Evolutionary conservation across 2,329 filamentous ascomycete species (phyloP), one percentile per base, ranked within the genome.

Genomic region (Lasiodiplodia hormozganensis): DNA sequence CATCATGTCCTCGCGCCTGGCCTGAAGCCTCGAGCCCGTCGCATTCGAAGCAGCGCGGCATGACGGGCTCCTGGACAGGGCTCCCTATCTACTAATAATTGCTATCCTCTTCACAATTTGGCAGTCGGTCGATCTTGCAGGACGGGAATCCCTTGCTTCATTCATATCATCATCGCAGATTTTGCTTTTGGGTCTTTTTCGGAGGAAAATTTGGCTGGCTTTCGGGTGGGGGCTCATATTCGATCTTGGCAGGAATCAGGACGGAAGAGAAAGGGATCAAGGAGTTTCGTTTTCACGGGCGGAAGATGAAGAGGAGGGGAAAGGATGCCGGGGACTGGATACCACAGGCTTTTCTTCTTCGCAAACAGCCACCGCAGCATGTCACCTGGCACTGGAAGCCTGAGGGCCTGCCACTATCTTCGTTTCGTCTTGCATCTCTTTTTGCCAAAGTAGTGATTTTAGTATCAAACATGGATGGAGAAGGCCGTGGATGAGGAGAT

Each of bases 371-470:
- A 52, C 60, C 43, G 31, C 60, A 25, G 47, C 60, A 52, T 52
- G 60, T 31, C 60, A 64, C 28, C 31, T 28, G 60, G 28, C 60
- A 64, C 57, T 47, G 57, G 43, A 51, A 49, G 28, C 36, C 47
- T 16, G 21, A 52, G 31, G 43, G 60, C 47, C 60, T 64, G 60
- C 43, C 28, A 38, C 51, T 49, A 64, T 62, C 25, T 64, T 25
- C 51, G 60, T 51, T 64, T 64, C 60, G 60, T 36, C 47, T 64
- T 52, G 52, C 60, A 64, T 38, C n/a, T 52, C 47, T 52, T 64
- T 52, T 64, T 38, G 60, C 60, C 60, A 53, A 28, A 64, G 60
- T 64, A 64, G 60, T 53, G 60, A 52, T 64, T 64, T 64, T 64
- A 64, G 60, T 64, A 64, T 64, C 38, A 52, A n/a, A 64, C 23